Evolutionary conservation across 495 filamentous ascomycete genomes (phyloP), one percentile per base, ranked within the genome.

Genomic region (Podospora sp.): DNA sequence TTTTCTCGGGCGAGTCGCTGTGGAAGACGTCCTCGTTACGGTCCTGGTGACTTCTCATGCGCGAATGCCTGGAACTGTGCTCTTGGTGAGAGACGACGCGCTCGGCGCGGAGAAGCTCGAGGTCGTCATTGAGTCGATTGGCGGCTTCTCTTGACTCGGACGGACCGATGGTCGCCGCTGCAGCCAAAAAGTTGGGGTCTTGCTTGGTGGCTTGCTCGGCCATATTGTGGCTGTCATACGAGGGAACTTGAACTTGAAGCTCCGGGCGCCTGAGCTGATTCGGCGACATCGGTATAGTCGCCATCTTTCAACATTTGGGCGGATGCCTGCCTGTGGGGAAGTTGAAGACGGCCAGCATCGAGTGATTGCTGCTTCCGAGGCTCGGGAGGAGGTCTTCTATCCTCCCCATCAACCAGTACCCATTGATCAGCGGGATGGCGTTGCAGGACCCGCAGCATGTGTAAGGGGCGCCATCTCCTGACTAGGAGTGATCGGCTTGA

Each of bases 21-120:
- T 91, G 87, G 76, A 98, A 97, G 68, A 94, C 91, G 76, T 97
- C 94, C n/a, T 93, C 82, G 2, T 83, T 81, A 20, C 88, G 85
- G 0, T 85, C 79, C 25, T 79, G 77, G 29, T 79, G 57, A 69
- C 73, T 71, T 49, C 52, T 68, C 6, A 80, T 79, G 72, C 82
- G 66, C 66, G 77, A 49, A 77, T 76, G 65, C 64, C 73, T 62
- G 12, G 75, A 60, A 55, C 74, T 68, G 6, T 77, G 80, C 33
- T 82, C 80, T 56, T 86, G 79, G 18, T 87, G 78, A 76, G 86
- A 73, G 74, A 89, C 90, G 40, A 91, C 83, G 4, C 89, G 88
- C 80, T 98, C 94, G 7, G 91, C 91, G 60, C 92, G 89, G 33
- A 96, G 82, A 62, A 97, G 81, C 49, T 92, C 88, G 29, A 97